Conservation (phyloP, 108 stramenopile genomes). For the Conticribra guillardii region DNA sequence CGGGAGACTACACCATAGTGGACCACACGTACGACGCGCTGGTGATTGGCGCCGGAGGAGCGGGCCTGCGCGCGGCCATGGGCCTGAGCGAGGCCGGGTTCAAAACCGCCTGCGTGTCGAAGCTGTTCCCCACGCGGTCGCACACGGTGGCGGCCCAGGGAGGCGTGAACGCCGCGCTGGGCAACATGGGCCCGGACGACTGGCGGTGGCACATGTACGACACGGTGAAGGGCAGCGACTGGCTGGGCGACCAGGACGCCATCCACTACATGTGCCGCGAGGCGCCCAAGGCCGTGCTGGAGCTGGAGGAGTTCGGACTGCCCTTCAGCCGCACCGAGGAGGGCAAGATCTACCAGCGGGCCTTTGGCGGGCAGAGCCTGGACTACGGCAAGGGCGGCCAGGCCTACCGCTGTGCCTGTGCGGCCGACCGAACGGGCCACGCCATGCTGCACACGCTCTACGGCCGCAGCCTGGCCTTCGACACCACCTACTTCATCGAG, state of each 20-base stretch:
- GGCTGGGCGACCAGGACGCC: slow-evolving; percentile 99
- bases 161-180: slow-evolving; percentile 99
- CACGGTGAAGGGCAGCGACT: slow-evolving; percentile 99
- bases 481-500: slow-evolving; percentile 99
- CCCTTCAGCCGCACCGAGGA: slow-evolving; percentile 97
- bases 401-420: slow-evolving; percentile 95
- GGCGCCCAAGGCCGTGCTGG: slow-evolving; percentile 96
- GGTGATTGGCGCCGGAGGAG: slow-evolving; percentile 98
- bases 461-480: slow-evolving; percentile 97
- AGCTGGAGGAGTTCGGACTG: slow-evolving; percentile 95
- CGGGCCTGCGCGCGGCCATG: slow-evolving; percentile 99
- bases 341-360: slow-evolving; percentile 99
- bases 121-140: slow-evolving; percentile 98
- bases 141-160: slow-evolving; percentile 99
- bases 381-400: slow-evolving; percentile 99
- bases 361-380: slow-evolving; percentile 98
- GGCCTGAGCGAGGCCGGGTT: slow-evolving; percentile 97
- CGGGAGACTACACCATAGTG: slow-evolving; percentile 89
- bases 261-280: slow-evolving; percentile 99
- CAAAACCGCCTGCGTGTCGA: slow-evolving; percentile 99
- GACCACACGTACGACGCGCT: slow-evolving; percentile 99
- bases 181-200: slow-evolving; percentile 92
- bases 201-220: slow-evolving; percentile 99
- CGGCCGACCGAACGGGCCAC: slow-evolving; percentile 99
- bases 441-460: slow-evolving; percentile 99